Evolutionary conservation across 2,329 filamentous ascomycete species (phyloP), one percentile per base, ranked within the genome.

Genomic region (Calonectria ilicicola): DNA sequence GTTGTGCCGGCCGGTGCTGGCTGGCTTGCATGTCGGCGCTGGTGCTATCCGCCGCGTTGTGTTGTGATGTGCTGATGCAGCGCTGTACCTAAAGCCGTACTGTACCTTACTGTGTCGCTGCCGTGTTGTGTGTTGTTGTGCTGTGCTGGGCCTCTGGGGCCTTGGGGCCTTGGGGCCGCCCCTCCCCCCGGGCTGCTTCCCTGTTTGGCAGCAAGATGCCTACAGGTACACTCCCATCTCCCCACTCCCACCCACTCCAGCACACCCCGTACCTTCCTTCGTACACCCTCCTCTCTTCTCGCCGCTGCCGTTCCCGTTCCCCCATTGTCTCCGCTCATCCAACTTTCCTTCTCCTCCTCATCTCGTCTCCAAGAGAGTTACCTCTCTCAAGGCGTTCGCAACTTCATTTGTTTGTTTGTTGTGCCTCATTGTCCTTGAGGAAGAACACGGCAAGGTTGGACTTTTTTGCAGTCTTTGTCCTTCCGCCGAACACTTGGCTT

Each of bases 321-420:
- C 76, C 79, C 78, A 81, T 78, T 77, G 77, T 80, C 80, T 81
- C 80, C 79, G 79, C 80, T 76, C 77, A 77, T 77, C 77, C 79
- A 79, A 78, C 79, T 80, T 80, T 78, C 78, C 73, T 73, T 76
- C 78, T 78, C 75, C 75, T 79, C 74, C 72, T 80, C 73, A 75
- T 78, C 76, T 75, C 70, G 73, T 74, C 74, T 77, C 78, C 66
- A 79, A 77, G 75, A 78, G 79, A 81, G 79, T 77, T 79, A 73
- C 78, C 75, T 79, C 79, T 77, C 72, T 65, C 75, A 77, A 73
- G 75, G 74, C 74, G 73, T 74, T 74, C 66, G 69, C 42, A 62
- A 40, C 58, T 10, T 63, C 74, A 73, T 69, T 77, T 72, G 73
- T 73, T 67, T 35, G 75, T 76, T 65, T 71, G 71, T 74, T 73